phyloP scores from a whole-genome alignment of 2,329 filamentous ascomycete genomes.

The Fusarium paranaense region DNA sequence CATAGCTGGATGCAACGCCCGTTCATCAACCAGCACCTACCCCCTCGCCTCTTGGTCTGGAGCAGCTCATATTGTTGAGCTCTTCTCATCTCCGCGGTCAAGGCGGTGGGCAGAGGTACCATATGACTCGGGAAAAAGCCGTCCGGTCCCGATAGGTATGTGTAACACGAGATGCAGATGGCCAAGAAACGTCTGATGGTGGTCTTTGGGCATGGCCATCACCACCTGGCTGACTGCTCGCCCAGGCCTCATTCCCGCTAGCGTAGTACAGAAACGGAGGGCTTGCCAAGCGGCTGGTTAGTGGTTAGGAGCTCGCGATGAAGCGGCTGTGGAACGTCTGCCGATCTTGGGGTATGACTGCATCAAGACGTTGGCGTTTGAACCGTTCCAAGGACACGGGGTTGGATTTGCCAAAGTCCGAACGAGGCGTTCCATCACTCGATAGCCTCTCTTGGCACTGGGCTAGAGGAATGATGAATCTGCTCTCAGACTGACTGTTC shows the following conservation, averaged over 20 bases:
- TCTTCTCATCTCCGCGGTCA: background rate
- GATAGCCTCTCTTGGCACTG: background rate
- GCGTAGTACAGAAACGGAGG: background rate
- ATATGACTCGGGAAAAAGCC: background rate
- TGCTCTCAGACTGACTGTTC: background rate
- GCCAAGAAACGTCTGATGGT: background rate
- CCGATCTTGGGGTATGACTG: conserved; percentile 14
- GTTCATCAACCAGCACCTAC: background rate
- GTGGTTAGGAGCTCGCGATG: background rate
- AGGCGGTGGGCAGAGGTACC: background rate
- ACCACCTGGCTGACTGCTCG: background rate
- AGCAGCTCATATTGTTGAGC: background rate
- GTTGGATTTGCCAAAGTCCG: background rate
- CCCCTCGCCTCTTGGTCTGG: background rate
- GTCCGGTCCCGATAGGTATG: background rate
- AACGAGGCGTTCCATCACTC: background rate
- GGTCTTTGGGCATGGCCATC: background rate
- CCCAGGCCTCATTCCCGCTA: background rate
- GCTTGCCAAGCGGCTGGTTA: background rate
- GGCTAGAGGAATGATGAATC: background rate
- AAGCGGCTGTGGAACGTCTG: conserved; percentile 30
- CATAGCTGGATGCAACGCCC: background rate
- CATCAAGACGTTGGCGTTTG: conserved; percentile 8
- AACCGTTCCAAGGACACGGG: conserved; percentile 26
- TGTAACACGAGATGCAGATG: background rate